Evolutionary conservation across 192 early-diverging fungal species (phyloP).

Genomic region (Coemansia sp.): DNA sequence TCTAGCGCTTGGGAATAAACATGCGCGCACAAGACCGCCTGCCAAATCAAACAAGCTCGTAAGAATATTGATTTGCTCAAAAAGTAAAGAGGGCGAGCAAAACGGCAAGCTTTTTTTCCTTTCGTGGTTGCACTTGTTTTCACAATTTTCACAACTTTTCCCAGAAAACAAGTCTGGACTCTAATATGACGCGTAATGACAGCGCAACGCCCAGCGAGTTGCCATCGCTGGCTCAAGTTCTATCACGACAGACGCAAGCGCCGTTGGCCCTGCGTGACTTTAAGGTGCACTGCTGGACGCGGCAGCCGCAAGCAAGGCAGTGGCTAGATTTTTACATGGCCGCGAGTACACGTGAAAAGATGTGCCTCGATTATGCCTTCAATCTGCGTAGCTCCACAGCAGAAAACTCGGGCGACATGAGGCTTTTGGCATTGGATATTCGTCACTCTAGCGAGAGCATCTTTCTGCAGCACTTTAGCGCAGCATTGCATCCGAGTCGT

Average conservation of each 20-base stretch:
- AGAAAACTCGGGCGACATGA: conserved; percentile 30
- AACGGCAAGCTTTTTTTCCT: no score
- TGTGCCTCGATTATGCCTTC: conserved; percentile 54
- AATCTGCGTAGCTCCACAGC: conserved; percentile 28
- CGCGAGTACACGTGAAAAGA: conserved; percentile 50
- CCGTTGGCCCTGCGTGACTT: conserved; percentile 55
- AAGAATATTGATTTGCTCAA: no score
- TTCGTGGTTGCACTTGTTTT: no score
- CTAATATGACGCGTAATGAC: no score
- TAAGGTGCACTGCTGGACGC: conserved; percentile 51
- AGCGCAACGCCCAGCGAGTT: conserved; percentile 48
- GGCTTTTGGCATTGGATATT: conserved; percentile 49
- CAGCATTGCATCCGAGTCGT: conserved; percentile 40
- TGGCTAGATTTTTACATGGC: conserved; percentile 60
- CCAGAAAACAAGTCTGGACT: no score
- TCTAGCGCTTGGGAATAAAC: neutral
- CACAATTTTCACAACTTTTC: no score
- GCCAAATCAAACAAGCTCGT: no score
- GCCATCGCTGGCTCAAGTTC: conserved; percentile 55
- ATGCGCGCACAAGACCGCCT: neutral
- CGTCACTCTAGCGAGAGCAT: conserved; percentile 50
- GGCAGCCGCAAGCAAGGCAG: conserved; percentile 55
- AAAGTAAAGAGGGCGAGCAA: no score
- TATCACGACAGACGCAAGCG: conserved; percentile 40
- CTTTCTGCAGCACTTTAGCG: conserved; percentile 50